A percentile compares a stretch with the other conserved stretches of the same genome.
Evolutionary conservation across 257 asterid genomes (phyloP).

Genomic region (Lithospermum erythrorhizon): DNA sequence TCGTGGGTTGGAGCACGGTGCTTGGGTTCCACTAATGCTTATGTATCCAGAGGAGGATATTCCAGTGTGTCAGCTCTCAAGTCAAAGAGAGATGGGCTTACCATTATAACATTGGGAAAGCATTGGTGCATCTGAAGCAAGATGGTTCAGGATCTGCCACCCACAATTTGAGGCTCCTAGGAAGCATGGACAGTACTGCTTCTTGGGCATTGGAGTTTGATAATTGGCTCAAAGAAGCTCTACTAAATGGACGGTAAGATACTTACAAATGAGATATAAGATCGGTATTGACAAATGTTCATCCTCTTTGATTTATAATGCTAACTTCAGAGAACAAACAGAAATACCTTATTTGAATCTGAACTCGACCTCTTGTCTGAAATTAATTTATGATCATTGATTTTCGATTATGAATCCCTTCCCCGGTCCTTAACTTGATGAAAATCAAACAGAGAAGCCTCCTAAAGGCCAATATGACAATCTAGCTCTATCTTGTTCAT

Average conservation of each 20-base stretch:
- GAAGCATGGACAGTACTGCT: neutral
- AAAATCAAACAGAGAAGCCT: no score
- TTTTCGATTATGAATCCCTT: neutral
- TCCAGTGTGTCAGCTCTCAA: conserved; percentile 51
- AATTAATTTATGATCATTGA: no score
- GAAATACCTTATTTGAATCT: no score
- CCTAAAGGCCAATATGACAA: no score
- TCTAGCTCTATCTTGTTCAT: no score
- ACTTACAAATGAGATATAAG: neutral
- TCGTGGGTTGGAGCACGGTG: conserved; percentile 57
- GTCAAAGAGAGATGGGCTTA: conserved; percentile 34
- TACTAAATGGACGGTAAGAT: conserved; percentile 5
- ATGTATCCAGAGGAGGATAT: conserved; percentile 57
- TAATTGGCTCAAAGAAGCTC: conserved; percentile 8
- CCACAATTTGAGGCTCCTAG: conserved; percentile 3
- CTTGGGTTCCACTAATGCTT: conserved; percentile 61
- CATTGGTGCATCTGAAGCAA: conserved; percentile 26
- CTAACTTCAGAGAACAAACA: neutral
- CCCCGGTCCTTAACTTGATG: no score
- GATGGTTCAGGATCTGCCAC: conserved; percentile 10
- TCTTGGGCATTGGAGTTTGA: conserved; percentile 7
- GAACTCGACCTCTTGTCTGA: no score
- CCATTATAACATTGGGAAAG: conserved; percentile 37
- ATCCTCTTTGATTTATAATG: neutral
- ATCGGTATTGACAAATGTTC: neutral